Percentiles rank a stretch among this genome's conserved stretches.
Evolutionary conservation across 2,329 filamentous ascomycete species (phyloP).

Genomic region (Aspergillus chevalieri): DNA sequence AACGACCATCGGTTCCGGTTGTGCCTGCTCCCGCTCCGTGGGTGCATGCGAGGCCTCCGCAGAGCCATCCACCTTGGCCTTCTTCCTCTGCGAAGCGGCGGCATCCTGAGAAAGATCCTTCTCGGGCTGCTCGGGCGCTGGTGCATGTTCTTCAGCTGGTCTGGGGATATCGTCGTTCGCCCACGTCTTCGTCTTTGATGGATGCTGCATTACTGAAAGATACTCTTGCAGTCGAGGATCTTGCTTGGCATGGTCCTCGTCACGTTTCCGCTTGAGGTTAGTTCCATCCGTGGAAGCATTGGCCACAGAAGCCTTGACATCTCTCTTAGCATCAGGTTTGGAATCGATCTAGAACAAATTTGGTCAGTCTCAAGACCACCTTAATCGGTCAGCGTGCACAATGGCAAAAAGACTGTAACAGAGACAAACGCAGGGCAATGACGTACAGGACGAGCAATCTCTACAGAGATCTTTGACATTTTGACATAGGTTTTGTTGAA

Average conservation of each 20-base stretch:
- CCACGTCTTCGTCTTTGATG: slow-evolving; percentile 60
- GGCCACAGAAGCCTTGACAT: slow-evolving; percentile 13
- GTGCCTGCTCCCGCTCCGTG: background rate
- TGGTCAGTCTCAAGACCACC: slow-evolving; percentile 37
- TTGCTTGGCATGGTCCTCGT: slow-evolving; percentile 53
- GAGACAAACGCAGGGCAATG: slow-evolving; percentile 5
- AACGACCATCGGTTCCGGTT: slow-evolving; percentile 19
- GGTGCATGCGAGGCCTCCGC: slow-evolving; percentile 45
- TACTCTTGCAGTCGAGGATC: slow-evolving; percentile 84
- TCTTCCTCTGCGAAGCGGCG: slow-evolving; percentile 37
- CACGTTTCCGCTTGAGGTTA: slow-evolving; percentile 37
- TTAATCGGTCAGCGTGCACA: slow-evolving; percentile 33
- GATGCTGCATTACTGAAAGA: slow-evolving; percentile 70
- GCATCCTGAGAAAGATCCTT: slow-evolving; percentile 27
- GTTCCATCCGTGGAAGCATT: slow-evolving; percentile 16
- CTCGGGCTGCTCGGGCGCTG: slow-evolving; percentile 3
- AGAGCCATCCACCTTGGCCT: slow-evolving; percentile 51
- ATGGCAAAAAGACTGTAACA: slow-evolving; percentile 14
- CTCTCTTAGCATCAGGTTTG: slow-evolving; percentile 21
- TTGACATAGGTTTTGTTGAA: slow-evolving; percentile 94
- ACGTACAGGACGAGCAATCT: slow-evolving; percentile 75
- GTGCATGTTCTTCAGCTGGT: slow-evolving; percentile 12
- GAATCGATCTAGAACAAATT: slow-evolving; percentile 35
- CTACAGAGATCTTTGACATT: slow-evolving; percentile 89
- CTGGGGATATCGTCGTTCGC: slow-evolving; percentile 47